These are phyloP conservation scores for Cytospora mali DNA, from an alignment of 2,329 filamentous ascomycete species.

Conservation along the genomic window DNA sequence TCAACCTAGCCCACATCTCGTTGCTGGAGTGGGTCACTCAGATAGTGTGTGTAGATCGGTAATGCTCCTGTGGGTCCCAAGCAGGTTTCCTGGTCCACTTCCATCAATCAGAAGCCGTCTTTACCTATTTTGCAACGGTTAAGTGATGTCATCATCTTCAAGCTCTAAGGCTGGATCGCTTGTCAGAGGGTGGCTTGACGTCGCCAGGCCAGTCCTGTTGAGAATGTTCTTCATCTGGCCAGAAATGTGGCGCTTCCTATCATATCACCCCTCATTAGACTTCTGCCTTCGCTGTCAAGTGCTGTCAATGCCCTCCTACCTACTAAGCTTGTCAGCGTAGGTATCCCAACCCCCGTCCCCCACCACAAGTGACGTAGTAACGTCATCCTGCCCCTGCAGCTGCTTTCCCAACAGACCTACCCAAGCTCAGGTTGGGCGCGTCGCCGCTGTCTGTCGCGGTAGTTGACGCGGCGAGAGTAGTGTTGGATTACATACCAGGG, in stretches of 20 bases:
- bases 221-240: background rate
- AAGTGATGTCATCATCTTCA: conserved; percentile 23
- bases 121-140: background rate
- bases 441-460: conserved; percentile 6
- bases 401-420: background rate
- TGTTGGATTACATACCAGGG: background rate
- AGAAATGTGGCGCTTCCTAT: background rate
- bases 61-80: conserved; percentile 15
- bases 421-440: conserved; percentile 13
- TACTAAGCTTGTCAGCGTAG: background rate
- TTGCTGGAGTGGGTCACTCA: conserved; percentile 5
- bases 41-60: too few species aligned
- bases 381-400: conserved; percentile 9
- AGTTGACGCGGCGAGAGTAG: conserved; percentile 8
- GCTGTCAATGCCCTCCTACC: background rate
- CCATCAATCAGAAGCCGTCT: conserved; percentile 14
- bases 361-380: conserved; percentile 22
- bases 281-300: background rate
- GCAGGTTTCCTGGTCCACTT: conserved; percentile 19
- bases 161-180: background rate
- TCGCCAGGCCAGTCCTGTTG: background rate
- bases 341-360: background rate
- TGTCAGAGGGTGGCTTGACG: conserved; percentile 24
- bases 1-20: conserved; percentile 21
- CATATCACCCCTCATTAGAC: background rate